These are phyloP conservation scores for Rhodamnia argentea DNA, from an alignment of 345 rosid genomes.

Conservation along the genomic window DNA sequence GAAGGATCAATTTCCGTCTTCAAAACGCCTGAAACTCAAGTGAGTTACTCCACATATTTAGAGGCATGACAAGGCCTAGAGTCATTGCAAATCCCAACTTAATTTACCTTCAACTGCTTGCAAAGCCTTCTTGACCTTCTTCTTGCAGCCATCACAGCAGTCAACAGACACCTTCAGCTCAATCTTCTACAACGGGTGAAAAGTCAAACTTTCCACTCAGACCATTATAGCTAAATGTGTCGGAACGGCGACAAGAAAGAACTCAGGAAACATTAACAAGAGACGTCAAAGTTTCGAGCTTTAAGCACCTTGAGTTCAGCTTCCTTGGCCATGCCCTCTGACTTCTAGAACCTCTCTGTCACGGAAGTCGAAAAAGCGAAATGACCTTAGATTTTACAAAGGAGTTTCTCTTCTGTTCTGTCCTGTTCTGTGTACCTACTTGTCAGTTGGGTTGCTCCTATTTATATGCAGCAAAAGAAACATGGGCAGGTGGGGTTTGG, in stretches of 20 bases:
- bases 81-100: not conserved
- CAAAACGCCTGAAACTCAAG: constrained; percentile 30
- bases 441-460: constrained; percentile 2
- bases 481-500: not conserved
- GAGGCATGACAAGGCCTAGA: not conserved
- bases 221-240: not conserved
- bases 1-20: constrained; percentile 33
- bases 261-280: not conserved
- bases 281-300: not conserved
- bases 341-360: not conserved
- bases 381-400: not conserved
- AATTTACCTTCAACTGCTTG: constrained; percentile 39
- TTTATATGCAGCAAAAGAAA: constrained; percentile 17
- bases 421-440: not conserved
- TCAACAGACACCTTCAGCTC: constrained; percentile 42
- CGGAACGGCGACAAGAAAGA: not conserved
- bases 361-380: not conserved
- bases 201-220: not conserved
- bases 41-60: not conserved
- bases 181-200: constrained; percentile 27
- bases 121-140: constrained; percentile 43
- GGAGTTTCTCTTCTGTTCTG: not conserved
- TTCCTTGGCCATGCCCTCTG: constrained; percentile 31
- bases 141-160: constrained; percentile 69
- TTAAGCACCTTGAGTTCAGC: constrained; percentile 26